These are phyloP conservation scores for Bimuria novae-zelandiae DNA, from an alignment of 2,329 filamentous ascomycete species.

Conservation along the genomic window DNA sequence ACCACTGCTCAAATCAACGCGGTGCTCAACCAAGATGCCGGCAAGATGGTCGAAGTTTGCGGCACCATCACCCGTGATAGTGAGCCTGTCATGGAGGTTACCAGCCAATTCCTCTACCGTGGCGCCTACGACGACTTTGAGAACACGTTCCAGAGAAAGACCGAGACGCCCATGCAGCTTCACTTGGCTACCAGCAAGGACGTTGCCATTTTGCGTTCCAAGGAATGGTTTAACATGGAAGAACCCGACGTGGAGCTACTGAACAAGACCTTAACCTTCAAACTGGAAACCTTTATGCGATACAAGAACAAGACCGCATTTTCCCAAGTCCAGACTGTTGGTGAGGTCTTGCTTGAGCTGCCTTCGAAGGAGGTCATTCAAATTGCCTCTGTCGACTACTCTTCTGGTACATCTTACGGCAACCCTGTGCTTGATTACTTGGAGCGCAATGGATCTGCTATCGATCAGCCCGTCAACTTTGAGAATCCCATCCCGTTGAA, in stretches of 20 bases:
- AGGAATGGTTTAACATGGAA: slow-evolving; percentile 94
- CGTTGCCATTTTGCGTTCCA: slow-evolving; percentile 89
- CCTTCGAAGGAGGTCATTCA: slow-evolving; percentile 97
- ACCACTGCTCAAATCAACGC: slow-evolving; percentile 97
- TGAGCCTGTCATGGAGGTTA: slow-evolving; percentile 94
- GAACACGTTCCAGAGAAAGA: slow-evolving; percentile 98
- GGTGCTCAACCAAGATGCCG: slow-evolving; percentile 96
- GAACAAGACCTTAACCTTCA: slow-evolving; percentile 93
- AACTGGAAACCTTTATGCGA: slow-evolving; percentile 84
- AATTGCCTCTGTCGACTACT: slow-evolving; percentile 95
- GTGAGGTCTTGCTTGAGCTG: slow-evolving; percentile 90
- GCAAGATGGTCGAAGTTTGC: slow-evolving; percentile 99
- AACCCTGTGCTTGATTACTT: slow-evolving; percentile 98
- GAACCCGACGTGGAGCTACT: slow-evolving; percentile 86
- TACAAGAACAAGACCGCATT: slow-evolving; percentile 96
- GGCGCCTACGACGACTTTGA: slow-evolving; percentile 91
- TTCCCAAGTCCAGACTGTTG: slow-evolving; percentile 87
- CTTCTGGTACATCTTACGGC: slow-evolving; percentile 86
- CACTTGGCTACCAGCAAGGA: slow-evolving; percentile 87
- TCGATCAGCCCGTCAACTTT: slow-evolving; percentile 95
- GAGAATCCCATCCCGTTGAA: slow-evolving; percentile 96
- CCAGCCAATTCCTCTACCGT: slow-evolving; percentile 96
- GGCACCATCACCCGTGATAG: slow-evolving; percentile 88
- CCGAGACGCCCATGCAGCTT: slow-evolving; percentile 92
- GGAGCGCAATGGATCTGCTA: slow-evolving; percentile 83